Evolutionary conservation across 148 eudicot genomes (phyloP).

Genomic region (Chenopodium berlandieri): DNA sequence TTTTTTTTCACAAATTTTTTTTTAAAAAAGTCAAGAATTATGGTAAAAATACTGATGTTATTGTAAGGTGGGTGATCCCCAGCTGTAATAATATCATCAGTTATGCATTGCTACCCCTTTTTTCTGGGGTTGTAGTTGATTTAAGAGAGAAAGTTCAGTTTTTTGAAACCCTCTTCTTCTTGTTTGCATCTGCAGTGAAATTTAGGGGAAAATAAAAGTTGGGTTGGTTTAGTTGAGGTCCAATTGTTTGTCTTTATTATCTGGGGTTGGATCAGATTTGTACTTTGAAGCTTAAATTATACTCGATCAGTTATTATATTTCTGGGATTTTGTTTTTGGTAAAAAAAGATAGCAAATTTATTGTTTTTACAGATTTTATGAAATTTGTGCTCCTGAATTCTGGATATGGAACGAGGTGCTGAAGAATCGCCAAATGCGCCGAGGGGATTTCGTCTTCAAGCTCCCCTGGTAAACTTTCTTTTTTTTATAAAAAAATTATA

Average conservation of each 20-base stretch:
- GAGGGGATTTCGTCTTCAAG: slow-evolving; percentile 72
- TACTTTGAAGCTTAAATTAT: not conserved
- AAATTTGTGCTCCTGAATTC: slow-evolving; percentile 23
- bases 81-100: slow-evolving; percentile 8
- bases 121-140: not conserved
- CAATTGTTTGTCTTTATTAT: not conserved
- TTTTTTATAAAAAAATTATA: not conserved
- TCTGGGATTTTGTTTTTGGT: not conserved
- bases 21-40: slow-evolving; percentile 7
- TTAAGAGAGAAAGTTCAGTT: not conserved
- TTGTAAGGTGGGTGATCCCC: slow-evolving; percentile 10
- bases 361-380: slow-evolving; percentile 9
- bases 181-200: not conserved
- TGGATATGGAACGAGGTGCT: slow-evolving; percentile 41
- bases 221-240: not conserved
- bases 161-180: not conserved
- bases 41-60: not conserved
- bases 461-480: slow-evolving; percentile 67
- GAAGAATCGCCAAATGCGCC: slow-evolving; percentile 52
- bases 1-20: not conserved
- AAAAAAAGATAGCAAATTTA: not conserved
- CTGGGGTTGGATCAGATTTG: slow-evolving; percentile 26
- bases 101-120: not conserved
- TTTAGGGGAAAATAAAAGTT: not conserved
- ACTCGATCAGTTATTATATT: slow-evolving; percentile 17